Conservation (phyloP, 177 flowering plant genomes). For the Vitis hybrid region DNA sequence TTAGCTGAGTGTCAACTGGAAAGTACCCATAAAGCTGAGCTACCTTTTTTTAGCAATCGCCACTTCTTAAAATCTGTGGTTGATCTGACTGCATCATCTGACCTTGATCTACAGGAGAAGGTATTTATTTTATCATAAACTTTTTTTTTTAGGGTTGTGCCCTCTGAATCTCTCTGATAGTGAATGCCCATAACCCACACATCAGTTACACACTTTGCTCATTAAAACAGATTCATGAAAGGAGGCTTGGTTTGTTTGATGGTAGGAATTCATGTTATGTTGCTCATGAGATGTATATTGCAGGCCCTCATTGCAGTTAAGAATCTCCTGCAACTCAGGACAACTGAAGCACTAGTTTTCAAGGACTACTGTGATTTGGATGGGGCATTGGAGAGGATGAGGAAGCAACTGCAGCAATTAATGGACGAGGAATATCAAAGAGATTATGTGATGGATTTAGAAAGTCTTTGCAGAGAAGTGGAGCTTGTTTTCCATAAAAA, state of each 20-base stretch:
- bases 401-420: constrained; percentile 48
- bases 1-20: constrained; percentile 59
- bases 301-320: constrained; percentile 75
- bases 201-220: neutral
- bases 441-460: constrained; percentile 68
- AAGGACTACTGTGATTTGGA: constrained; percentile 68
- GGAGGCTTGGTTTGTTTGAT: neutral
- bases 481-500: constrained; percentile 51
- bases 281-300: constrained; percentile 7
- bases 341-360: constrained; percentile 52
- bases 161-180: too few species aligned
- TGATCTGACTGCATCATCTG: constrained; percentile 51
- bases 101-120: constrained; percentile 97
- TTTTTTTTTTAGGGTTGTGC: neutral
- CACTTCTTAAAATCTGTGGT: constrained; percentile 77
- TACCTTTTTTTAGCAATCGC: constrained; percentile 50
- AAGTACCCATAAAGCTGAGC: constrained; percentile 27
- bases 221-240: neutral
- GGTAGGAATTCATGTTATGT: neutral
- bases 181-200: too few species aligned
- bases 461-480: constrained; percentile 72
- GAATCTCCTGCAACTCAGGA: constrained; percentile 63
- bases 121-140: constrained; percentile 26
- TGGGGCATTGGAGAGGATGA: constrained; percentile 57
- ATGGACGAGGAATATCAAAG: constrained; percentile 49